Evolutionary conservation across 345 rosid species (phyloP), one percentile per base, ranked within the genome.

Genomic region (Sapria himalayana): DNA sequence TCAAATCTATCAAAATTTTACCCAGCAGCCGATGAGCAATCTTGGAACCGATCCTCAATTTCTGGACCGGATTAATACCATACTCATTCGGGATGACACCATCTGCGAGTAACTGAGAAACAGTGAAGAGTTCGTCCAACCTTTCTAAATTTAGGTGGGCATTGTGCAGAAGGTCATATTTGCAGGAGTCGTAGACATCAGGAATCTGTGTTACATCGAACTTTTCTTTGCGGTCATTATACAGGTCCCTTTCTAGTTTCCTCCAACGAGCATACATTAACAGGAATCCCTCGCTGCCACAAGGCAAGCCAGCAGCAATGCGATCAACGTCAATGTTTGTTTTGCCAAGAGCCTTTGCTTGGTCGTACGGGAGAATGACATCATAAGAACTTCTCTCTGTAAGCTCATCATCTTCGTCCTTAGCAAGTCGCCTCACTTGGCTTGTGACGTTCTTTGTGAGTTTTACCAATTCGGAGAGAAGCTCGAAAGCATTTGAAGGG

Each of bases 191-290:
- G 39, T 91, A 91, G 60, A 91, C 81, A 68, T 91, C 99, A 31
- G 99, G 96, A 64, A 91, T 84, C 62, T 91, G 99, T 2, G 99
- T 84, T 50, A 84, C 68, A 55, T 91, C 96, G 65, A 75, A 91
- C 43, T 92, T 84, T 96, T 52, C 82, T 73, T 72, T 91, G 34
- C 99, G 86, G 63, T 84, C 99, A 52, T 73, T 91, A 58, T 84
- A 91, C 65, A 91, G 71, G 50, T 85, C 99, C 52, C 92, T 84
- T 67, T 84, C 92, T 43, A 84, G 89, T 76, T 91, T 91, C 62
- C 68, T 84, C 99, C 99, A 84, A 32, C 99, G 92, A 54, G 96
- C 94, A 75, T 49, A 84, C 99, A 91, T 91, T 71, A 91, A 70
- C 56, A 91, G 80, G 57, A 84, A 84, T 47, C 99, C 99, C 61